Base-by-base conservation (phyloP, 345 rosid species). In the Murraya koenigii region DNA sequence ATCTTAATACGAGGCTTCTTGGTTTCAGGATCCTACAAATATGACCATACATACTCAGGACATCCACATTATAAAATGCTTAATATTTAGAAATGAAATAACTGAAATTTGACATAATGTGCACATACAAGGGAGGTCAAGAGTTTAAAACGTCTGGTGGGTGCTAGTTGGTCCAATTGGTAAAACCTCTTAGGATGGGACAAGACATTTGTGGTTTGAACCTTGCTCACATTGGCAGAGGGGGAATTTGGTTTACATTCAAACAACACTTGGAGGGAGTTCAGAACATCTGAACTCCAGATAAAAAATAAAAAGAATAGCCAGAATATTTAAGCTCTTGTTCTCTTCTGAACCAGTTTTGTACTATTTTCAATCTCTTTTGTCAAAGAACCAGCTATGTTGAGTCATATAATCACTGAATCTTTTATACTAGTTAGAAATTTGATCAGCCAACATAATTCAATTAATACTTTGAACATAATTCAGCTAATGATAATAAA, bases 1-100 rank as follows among this genome's bases (percentile, higher is more conserved):
- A 97, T 90, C 92, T 97, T 97, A 67, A 94, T 85, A 71, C 97
- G 98, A 77, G 97, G 98, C 82, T 88, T 91, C 78, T 94, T 93
- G 64, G 88, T 83, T 78, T 97, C 98, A 69, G 93, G 91, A 49
- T 97, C 98, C 99, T 97, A 83, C 5, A 82, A 32, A 75, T 32
- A 54, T 59, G 47, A 64, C 30, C 20, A 49, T 54, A 77, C 26
- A 30, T 4, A 74, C 39, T 71, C 58, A 81, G 78, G 38, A 81
- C 56, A 67, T 61, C 69, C 55, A 54, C 63, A 66, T 47, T 65
- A 67, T 58, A 70, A 56, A 79, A 49, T 56, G 33, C 47, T 20
- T 58, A 5, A 62, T 15, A 33, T 59, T 55, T 35, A 54, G 19
- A 39, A 64, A 54, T 54, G 41, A 10, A 35, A 55, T 19, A 13